Evolutionary conservation across 1,284 basidiomycete species (phyloP).

Genomic region (Microbotryum lychnidis-dioicae): DNA sequence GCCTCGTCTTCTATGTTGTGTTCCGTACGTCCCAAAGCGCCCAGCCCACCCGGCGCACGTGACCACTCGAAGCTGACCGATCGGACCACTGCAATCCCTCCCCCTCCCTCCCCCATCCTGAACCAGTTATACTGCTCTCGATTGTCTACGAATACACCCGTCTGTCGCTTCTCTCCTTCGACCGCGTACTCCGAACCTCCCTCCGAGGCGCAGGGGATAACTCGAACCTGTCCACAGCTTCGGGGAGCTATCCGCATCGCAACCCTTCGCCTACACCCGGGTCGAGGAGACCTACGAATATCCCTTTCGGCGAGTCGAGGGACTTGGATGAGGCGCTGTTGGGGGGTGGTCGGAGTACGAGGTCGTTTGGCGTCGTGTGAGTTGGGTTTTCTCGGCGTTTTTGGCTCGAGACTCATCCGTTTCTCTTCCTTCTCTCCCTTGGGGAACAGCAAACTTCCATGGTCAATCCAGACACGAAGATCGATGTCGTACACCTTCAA

Average conservation of each 20-base stretch:
- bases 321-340: not conserved
- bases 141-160: conserved; percentile 18
- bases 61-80: not conserved
- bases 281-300: not conserved
- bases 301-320: not conserved
- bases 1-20: conserved; percentile 9
- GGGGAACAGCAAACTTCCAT: not conserved
- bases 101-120: too few relatives aligned
- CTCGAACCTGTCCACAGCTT: not conserved
- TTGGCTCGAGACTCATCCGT: not conserved
- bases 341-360: not conserved
- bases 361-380: conserved; percentile 18
- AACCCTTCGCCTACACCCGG: not conserved
- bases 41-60: not conserved
- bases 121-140: conserved; percentile 12
- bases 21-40: conserved; percentile 4
- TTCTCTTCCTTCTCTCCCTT: not conserved
- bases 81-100: too few relatives aligned
- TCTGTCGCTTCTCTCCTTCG: conserved; percentile 14
- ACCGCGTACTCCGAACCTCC: conserved; percentile 17
- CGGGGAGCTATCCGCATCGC: not conserved
- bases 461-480: not conserved
- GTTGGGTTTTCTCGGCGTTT: not conserved
- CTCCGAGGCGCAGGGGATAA: conserved; percentile 7
- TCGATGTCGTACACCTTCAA: not conserved